Evolutionary conservation across 2,329 filamentous ascomycete genomes (phyloP).

Genomic region (Curvularia sp.): DNA sequence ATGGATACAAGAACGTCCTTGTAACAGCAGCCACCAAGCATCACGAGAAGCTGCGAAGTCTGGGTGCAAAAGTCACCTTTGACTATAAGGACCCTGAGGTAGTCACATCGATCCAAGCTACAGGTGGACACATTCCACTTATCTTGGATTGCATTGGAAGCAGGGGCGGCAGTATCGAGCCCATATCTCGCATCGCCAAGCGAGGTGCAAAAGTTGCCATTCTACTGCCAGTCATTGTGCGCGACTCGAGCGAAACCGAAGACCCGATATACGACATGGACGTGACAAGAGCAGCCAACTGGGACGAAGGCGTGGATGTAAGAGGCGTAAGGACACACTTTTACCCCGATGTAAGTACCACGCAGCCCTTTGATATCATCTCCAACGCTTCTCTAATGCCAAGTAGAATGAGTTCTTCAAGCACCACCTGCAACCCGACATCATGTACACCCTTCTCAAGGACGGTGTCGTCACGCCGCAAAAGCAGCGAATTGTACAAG

Average conservation of each 20-base stretch:
- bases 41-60: conserved; percentile 46
- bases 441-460: conserved; percentile 59
- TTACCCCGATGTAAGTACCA: conserved; percentile 56
- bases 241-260: conserved; percentile 57
- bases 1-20: conserved; percentile 51
- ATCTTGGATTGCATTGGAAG: conserved; percentile 48
- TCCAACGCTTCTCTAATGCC: conserved; percentile 4
- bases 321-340: conserved; percentile 64
- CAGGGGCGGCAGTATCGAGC: conserved; percentile 35
- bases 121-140: conserved; percentile 30
- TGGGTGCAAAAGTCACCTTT: conserved; percentile 51
- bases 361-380: too few relatives aligned
- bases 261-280: conserved; percentile 64
- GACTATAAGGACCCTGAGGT: conserved; percentile 50
- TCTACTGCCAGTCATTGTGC: conserved; percentile 66
- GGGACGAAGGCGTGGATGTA: conserved; percentile 61
- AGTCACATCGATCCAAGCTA: conserved; percentile 36
- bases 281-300: conserved; percentile 53
- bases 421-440: conserved; percentile 61
- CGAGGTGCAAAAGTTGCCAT: conserved; percentile 62
- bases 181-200: conserved; percentile 58
- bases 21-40: conserved; percentile 50
- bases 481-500: conserved; percentile 52
- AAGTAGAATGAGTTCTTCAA: conserved; percentile 63
- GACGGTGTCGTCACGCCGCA: conserved; percentile 53